A percentile compares a stretch with the other conserved stretches of the same genome.
phyloP scores from a whole-genome alignment of 106 monocot species.

The Apostasia ramifera region DNA sequence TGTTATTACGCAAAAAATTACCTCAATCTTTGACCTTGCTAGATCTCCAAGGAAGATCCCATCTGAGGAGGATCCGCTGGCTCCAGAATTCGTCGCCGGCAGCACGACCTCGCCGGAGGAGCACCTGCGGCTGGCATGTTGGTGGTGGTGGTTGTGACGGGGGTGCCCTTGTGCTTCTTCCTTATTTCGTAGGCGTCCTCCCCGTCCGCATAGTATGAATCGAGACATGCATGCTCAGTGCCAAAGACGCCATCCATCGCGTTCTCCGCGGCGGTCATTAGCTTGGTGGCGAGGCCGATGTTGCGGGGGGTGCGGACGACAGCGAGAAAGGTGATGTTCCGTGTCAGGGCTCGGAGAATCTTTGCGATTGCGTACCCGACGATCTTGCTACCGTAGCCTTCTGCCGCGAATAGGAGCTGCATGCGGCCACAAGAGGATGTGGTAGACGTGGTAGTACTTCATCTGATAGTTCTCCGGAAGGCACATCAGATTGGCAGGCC shows the following conservation, averaged over 20 bases:
- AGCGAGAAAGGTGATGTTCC: constrained; percentile 76
- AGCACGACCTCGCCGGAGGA: constrained; percentile 13
- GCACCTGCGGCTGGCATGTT: constrained; percentile 18
- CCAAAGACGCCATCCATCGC: constrained; percentile 65
- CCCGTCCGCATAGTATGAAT: constrained; percentile 73
- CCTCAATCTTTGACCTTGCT: too few relatives aligned
- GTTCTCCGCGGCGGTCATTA: constrained; percentile 70
- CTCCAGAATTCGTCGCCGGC: background rate
- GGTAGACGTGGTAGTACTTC: constrained; percentile 82
- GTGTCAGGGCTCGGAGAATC: constrained; percentile 49
- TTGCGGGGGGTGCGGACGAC: constrained; percentile 70
- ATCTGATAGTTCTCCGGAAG: constrained; percentile 81
- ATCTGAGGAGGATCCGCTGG: background rate
- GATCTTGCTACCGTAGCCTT: constrained; percentile 65
- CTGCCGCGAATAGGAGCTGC: constrained; percentile 71
- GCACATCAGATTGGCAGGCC: constrained; percentile 68
- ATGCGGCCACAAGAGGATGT: constrained; percentile 67
- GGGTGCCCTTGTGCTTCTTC: constrained; percentile 36
- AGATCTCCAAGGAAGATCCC: too few relatives aligned
- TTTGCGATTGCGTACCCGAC: constrained; percentile 67
- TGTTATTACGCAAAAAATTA: too few relatives aligned
- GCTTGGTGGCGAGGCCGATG: constrained; percentile 69
- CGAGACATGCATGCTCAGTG: constrained; percentile 54
- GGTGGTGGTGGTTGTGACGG: constrained; percentile 34
- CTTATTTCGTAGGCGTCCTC: constrained; percentile 78